Percentiles rank a stretch among this genome's conserved stretches.
Conservation (phyloP, 768 basidiomycete genomes). For the Xanthoconium purpureum region DNA sequence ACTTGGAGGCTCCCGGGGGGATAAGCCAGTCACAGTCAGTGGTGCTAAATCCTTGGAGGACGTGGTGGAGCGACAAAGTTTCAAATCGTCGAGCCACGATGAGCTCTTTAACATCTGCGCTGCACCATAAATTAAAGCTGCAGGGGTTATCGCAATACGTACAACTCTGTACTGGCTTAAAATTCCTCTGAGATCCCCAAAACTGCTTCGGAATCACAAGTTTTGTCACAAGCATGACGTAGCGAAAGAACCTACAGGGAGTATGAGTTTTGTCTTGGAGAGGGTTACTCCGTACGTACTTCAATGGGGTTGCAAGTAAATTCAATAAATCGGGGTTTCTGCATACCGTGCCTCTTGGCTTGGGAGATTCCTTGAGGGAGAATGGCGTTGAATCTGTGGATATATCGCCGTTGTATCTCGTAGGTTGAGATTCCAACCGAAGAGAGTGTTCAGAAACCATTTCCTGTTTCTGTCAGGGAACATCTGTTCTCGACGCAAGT, state of each 20-base stretch:
- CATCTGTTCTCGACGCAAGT: neutral
- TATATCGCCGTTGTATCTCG: conserved; percentile 33
- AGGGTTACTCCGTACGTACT: conserved; percentile 37
- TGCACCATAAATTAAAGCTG: neutral
- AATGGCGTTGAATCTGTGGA: conserved; percentile 54
- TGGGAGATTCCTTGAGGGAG: conserved; percentile 45
- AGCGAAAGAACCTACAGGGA: conserved; percentile 63
- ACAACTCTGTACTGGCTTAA: conserved; percentile 57
- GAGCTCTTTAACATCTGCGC: conserved; percentile 68
- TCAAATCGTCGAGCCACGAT: conserved; percentile 80
- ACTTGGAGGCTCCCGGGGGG: conserved; percentile 37
- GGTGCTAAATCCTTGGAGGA: conserved; percentile 74
- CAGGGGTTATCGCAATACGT: conserved; percentile 19
- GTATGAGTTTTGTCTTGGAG: neutral
- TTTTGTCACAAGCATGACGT: conserved; percentile 59
- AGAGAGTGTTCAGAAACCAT: conserved; percentile 69
- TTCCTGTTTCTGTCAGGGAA: conserved; percentile 45
- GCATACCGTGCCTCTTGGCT: conserved; percentile 40
- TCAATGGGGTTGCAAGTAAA: conserved; percentile 66
- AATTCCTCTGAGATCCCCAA: conserved; percentile 76
- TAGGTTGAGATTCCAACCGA: conserved; percentile 52
- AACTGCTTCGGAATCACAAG: conserved; percentile 69
- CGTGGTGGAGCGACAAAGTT: conserved; percentile 66
- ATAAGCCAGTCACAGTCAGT: conserved; percentile 79
- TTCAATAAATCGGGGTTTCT: conserved; percentile 77